A percentile compares a stretch with the other conserved stretches of the same genome.
Conservation (phyloP, 352 stramenopile genomes). For the Phytophthora melonis region DNA sequence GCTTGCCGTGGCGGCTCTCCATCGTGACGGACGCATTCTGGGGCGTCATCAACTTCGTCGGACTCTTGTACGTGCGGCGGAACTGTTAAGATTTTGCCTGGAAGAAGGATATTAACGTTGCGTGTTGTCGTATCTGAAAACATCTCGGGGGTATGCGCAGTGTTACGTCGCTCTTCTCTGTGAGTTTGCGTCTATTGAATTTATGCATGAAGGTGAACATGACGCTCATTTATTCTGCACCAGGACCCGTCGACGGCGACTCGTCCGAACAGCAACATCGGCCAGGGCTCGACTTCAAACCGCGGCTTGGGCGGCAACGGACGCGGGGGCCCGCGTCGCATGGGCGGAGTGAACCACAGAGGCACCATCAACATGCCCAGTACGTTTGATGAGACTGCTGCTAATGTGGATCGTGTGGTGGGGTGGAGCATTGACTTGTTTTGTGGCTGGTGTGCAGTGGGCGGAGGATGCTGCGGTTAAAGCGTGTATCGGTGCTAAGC, state of each 20-base stretch:
- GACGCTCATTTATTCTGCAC: background rate
- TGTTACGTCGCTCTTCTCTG: slow-evolving; percentile 69
- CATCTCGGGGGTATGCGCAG: slow-evolving; percentile 12
- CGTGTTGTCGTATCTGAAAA: background rate
- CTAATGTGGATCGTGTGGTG: background rate
- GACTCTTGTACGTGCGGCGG: slow-evolving; percentile 70
- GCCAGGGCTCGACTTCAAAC: slow-evolving; percentile 27
- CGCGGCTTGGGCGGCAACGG: slow-evolving; percentile 21
- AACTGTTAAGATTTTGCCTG: too few relatives aligned
- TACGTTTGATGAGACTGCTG: slow-evolving; percentile 26
- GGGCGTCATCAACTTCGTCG: slow-evolving; percentile 77
- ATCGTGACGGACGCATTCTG: slow-evolving; percentile 79
- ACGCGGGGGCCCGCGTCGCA: slow-evolving; percentile 49
- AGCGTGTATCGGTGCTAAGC: background rate
- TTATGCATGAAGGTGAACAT: background rate
- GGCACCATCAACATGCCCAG: slow-evolving; percentile 68
- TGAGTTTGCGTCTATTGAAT: slow-evolving; percentile 19
- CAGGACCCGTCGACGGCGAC: slow-evolving; percentile 60
- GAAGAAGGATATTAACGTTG: too few relatives aligned
- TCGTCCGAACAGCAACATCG: slow-evolving; percentile 46
- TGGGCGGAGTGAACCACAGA: slow-evolving; percentile 65
- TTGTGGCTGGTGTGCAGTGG: slow-evolving; percentile 44
- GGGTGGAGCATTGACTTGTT: background rate
- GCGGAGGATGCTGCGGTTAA: slow-evolving; percentile 64
- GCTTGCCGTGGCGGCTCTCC: slow-evolving; percentile 70